Conservation (phyloP, 768 basidiomycete species). For the Russula dissimulans region DNA sequence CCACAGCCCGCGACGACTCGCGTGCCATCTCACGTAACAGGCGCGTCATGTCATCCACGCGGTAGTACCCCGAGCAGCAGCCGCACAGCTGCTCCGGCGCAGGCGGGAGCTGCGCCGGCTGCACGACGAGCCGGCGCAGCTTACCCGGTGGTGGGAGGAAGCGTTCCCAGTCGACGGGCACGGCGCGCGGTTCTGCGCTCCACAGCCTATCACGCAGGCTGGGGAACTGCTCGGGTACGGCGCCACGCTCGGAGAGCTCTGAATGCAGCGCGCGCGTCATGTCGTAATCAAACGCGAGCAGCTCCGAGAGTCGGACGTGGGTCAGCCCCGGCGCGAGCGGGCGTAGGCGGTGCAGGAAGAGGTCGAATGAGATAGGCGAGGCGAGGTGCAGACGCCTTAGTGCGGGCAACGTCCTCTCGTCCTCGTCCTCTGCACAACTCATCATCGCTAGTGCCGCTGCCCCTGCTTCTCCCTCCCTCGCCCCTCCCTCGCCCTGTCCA, state of each 20-base stretch:
- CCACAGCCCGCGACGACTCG: not conserved
- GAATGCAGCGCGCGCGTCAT: conserved; percentile 13
- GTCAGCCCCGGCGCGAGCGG: conserved; percentile 14
- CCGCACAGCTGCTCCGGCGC: conserved; percentile 15
- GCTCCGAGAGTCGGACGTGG: conserved; percentile 18
- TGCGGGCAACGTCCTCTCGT: conserved; percentile 4
- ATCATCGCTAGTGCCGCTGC: not conserved
- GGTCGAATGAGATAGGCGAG: conserved; percentile 17
- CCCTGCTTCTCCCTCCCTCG: not conserved
- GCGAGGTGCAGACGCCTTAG: conserved; percentile 17
- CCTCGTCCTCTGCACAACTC: not conserved
- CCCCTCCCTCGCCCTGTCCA: not conserved
- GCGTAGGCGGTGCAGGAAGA: conserved; percentile 15
- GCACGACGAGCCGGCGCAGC: conserved; percentile 12
- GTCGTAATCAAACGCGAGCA: conserved; percentile 17
- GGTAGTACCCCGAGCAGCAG: conserved; percentile 18
- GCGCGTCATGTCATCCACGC: conserved; percentile 16
- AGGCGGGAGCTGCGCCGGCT: conserved; percentile 12
- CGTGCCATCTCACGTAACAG: conserved; percentile 17
- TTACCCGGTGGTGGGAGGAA: conserved; percentile 1
- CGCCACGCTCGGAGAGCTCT: conserved; percentile 17
- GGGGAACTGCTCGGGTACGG: conserved; percentile 11
- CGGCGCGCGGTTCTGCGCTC: conserved; percentile 12
- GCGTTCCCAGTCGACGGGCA: conserved; percentile 13
- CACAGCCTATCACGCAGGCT: conserved; percentile 3